Percentiles rank a stretch among this genome's conserved stretches.
Conservation (phyloP, 2,329 filamentous ascomycete genomes). For the Trichoderma gracile region DNA sequence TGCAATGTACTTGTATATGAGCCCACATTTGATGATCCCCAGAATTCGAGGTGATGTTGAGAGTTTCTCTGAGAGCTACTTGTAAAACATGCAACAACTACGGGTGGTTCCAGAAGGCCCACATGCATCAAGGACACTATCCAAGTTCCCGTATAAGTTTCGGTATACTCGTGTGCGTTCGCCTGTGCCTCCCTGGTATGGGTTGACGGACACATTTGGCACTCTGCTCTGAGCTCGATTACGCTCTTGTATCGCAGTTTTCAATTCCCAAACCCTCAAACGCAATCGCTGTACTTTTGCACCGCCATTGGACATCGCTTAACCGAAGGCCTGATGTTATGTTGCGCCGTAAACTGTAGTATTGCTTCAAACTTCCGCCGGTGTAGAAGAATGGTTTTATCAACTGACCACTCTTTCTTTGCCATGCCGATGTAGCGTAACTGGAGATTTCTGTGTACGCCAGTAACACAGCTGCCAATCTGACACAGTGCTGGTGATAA, state of each 20-base stretch:
- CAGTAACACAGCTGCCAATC: slow-evolving; percentile 14
- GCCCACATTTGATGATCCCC: no score
- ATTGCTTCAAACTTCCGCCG: not conserved
- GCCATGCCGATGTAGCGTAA: slow-evolving; percentile 6
- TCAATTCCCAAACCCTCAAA: not conserved
- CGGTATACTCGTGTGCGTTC: not conserved
- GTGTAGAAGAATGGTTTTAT: not conserved
- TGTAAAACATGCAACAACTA: no score
- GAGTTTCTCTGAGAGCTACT: no score
- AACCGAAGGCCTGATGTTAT: not conserved
- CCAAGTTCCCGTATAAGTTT: not conserved
- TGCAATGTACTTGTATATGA: no score
- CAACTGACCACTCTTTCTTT: not conserved
- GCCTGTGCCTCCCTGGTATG: no score
- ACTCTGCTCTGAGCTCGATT: no score
- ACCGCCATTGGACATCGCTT: not conserved
- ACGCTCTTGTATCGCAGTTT: not conserved
- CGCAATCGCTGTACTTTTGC: not conserved
- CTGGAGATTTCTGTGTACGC: not conserved
- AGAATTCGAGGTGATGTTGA: no score
- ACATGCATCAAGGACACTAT: not conserved
- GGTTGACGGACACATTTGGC: no score
- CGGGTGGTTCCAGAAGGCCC: not conserved
- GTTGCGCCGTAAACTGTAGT: not conserved
- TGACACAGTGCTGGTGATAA: not conserved